A percentile compares a stretch with the other conserved stretches of the same genome.
phyloP scores from a whole-genome alignment of 2,329 filamentous ascomycete species.

The Venturia carpophila region DNA sequence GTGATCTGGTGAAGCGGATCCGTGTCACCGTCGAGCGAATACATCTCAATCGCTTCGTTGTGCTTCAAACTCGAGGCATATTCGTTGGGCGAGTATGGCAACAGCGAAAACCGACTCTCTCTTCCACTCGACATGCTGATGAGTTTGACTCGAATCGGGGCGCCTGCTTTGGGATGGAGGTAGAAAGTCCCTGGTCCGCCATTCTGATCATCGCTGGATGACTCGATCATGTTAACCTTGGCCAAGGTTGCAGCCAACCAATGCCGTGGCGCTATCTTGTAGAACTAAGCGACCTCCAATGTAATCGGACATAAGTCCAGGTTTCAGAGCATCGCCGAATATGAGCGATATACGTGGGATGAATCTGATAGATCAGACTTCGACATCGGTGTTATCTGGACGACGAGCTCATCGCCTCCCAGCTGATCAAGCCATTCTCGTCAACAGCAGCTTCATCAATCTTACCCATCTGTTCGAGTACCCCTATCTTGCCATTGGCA shows the following conservation, averaged over 20 bases:
- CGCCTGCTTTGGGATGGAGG: no score
- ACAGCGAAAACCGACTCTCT: not conserved
- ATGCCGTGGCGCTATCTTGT: not conserved
- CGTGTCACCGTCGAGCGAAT: not conserved
- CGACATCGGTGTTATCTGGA: not conserved
- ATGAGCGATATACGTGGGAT: no score
- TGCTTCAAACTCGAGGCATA: not conserved
- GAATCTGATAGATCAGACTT: no score
- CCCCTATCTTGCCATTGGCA: slow-evolving; percentile 21
- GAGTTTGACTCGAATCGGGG: no score
- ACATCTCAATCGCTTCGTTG: not conserved
- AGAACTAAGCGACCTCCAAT: not conserved
- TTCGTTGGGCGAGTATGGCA: not conserved
- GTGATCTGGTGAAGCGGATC: not conserved
- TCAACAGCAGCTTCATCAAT: slow-evolving; percentile 2
- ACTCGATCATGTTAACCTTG: not conserved
- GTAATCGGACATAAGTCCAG: not conserved
- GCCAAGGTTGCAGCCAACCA: not conserved
- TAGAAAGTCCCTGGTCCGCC: no score
- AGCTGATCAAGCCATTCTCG: slow-evolving; percentile 1
- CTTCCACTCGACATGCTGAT: not conserved
- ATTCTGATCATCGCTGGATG: no score
- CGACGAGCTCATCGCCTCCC: not conserved
- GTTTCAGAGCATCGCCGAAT: no score
- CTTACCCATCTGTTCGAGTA: slow-evolving; percentile 1